phyloP scores from a whole-genome alignment of 2,329 filamentous ascomycete species.

The Penicillium occitanis region DNA sequence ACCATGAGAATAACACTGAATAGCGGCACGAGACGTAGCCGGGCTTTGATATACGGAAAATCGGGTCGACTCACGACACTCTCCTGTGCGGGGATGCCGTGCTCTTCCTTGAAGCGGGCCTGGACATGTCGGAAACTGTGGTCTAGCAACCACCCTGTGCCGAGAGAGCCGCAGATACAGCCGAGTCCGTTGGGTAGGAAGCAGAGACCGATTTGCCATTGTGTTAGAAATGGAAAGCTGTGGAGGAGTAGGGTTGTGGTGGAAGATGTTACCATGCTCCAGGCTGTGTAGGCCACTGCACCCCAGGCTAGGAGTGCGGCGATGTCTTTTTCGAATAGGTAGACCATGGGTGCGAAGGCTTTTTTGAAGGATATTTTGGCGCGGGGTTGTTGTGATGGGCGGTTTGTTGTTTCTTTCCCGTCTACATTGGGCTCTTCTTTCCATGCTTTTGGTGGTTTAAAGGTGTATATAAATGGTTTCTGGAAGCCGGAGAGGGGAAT shows the following conservation, averaged over 20 bases:
- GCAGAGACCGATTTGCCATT: constrained; percentile 25
- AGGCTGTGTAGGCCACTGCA: constrained; percentile 33
- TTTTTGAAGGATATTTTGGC: not conserved
- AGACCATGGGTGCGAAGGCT: constrained; percentile 3
- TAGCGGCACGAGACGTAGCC: constrained; percentile 12
- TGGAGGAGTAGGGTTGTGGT: constrained; percentile 38
- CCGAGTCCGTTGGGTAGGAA: constrained; percentile 30
- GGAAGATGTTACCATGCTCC: constrained; percentile 38
- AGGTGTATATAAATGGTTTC: constrained; percentile 15
- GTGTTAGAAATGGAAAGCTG: constrained; percentile 29
- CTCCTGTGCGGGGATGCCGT: constrained; percentile 7
- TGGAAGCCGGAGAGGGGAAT: constrained; percentile 23
- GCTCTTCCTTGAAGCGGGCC: not conserved
- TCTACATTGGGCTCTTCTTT: not conserved
- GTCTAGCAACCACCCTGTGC: constrained; percentile 10
- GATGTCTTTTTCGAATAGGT: constrained; percentile 33
- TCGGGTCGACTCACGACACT: not conserved
- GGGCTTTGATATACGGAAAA: constrained; percentile 14
- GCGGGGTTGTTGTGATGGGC: not conserved
- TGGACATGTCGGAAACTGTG: constrained; percentile 7
- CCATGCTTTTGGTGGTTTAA: not conserved
- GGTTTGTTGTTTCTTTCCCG: not conserved
- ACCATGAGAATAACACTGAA: constrained; percentile 3
- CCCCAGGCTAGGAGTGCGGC: constrained; percentile 35
- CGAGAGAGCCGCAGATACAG: constrained; percentile 23